phyloP scores from a whole-genome alignment of 108 stramenopile genomes.

The Epipyxis sp. region DNA sequence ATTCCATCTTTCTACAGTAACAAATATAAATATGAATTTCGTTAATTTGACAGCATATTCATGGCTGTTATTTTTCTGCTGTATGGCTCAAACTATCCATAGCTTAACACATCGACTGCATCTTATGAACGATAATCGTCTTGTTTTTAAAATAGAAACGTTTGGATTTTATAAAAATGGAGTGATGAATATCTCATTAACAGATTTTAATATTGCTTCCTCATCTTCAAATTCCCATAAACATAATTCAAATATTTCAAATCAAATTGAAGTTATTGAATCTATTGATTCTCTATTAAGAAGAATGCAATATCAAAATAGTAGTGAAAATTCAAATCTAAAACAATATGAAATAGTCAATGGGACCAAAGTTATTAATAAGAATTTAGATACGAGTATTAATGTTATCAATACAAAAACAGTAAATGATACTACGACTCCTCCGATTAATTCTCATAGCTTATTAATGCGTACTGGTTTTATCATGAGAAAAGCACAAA shows the following conservation, averaged over 20 bases:
- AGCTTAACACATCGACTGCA: conserved; percentile 43
- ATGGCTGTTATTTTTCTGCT: too few species aligned
- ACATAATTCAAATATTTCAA: background rate
- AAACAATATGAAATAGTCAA: too few species aligned
- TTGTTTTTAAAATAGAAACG: conserved; percentile 55
- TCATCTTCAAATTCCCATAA: conserved; percentile 4
- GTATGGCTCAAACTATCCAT: too few species aligned
- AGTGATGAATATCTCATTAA: conserved; percentile 65
- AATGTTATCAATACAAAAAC: conserved; percentile 34
- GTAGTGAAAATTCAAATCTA: background rate
- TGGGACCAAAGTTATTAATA: too few species aligned
- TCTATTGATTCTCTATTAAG: conserved; percentile 52
- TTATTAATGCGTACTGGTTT: conserved; percentile 19
- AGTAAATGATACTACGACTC: conserved; percentile 37
- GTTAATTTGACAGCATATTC: too few species aligned
- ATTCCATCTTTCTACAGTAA: too few species aligned
- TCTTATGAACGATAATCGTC: conserved; percentile 38
- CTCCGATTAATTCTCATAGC: background rate
- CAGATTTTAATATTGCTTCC: conserved; percentile 37
- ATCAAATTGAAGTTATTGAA: conserved; percentile 36
- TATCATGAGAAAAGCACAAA: conserved; percentile 40
- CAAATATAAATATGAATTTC: too few species aligned
- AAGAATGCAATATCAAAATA: conserved; percentile 48
- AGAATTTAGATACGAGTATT: too few species aligned
- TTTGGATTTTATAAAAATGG: conserved; percentile 84